A percentile compares a stretch with the other conserved stretches of the same genome.
Conservation (phyloP, 257 asterid species). For the Jasminum sambac region DNA sequence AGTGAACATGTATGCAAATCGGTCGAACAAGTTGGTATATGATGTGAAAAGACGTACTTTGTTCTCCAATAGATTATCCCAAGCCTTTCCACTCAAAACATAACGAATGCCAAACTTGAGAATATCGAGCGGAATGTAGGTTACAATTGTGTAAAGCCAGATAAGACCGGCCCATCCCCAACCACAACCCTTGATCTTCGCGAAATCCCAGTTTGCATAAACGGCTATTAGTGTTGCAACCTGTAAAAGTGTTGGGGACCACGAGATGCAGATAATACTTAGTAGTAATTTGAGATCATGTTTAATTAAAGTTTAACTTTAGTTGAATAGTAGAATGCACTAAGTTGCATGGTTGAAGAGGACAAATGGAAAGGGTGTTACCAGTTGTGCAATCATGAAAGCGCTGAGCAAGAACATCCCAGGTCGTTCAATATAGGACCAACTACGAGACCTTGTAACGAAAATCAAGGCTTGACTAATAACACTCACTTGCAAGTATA, state of each 20-base stretch:
- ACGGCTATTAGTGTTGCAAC: constrained; percentile 88
- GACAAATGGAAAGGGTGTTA: constrained; percentile 27
- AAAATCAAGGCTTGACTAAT: constrained; percentile 90
- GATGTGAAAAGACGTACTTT: constrained; percentile 42
- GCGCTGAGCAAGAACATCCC: constrained; percentile 68
- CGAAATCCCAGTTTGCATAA: constrained; percentile 86
- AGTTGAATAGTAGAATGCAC: too few species aligned
- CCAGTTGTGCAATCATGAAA: constrained; percentile 82
- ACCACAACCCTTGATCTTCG: constrained; percentile 79
- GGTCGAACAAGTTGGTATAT: background rate
- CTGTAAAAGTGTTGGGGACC: constrained; percentile 29
- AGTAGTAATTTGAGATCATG: too few species aligned
- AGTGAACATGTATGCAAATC: background rate
- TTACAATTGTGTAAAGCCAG: constrained; percentile 72
- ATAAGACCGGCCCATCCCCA: constrained; percentile 99
- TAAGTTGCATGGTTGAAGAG: too few species aligned
- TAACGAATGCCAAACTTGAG: constrained; percentile 80
- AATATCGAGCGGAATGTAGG: constrained; percentile 75
- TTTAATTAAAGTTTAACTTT: too few species aligned
- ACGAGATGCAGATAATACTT: too few species aligned
- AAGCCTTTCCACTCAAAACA: constrained; percentile 82
- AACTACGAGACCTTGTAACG: constrained; percentile 91
- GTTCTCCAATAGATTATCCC: constrained; percentile 79
- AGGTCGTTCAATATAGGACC: constrained; percentile 90
- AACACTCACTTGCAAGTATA: constrained; percentile 89